Conservation (phyloP, 1,284 basidiomycete species). For the Pyrrhoderma lamaoense region DNA sequence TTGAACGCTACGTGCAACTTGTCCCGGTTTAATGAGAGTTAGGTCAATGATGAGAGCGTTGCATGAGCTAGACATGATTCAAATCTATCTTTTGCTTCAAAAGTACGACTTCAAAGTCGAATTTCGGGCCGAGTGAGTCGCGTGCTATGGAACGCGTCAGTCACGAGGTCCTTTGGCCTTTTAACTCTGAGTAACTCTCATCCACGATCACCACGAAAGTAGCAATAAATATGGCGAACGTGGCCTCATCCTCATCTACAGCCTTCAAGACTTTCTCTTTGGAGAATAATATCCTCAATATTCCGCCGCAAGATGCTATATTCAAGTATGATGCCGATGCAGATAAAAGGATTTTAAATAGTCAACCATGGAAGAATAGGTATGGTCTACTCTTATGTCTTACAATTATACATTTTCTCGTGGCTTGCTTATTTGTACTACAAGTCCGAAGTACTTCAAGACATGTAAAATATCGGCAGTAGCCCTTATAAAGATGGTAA, state of each 20-base stretch:
- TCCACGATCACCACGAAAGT: background rate
- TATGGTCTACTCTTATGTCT: constrained; percentile 29
- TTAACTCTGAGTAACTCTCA: too few relatives aligned
- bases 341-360: constrained; percentile 63
- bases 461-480: constrained; percentile 92
- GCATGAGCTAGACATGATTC: too few relatives aligned
- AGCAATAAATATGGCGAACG: background rate
- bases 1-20: too few relatives aligned
- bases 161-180: too few relatives aligned
- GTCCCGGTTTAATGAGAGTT: too few relatives aligned
- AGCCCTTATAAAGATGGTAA: constrained; percentile 96
- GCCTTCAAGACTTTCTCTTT: constrained; percentile 83
- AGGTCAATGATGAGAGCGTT: too few relatives aligned
- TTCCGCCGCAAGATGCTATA: constrained; percentile 72
- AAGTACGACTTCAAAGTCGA: too few relatives aligned
- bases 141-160: too few relatives aligned
- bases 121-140: too few relatives aligned
- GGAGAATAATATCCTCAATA: constrained; percentile 67
- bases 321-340: constrained; percentile 73
- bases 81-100: too few relatives aligned
- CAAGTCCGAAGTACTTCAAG: constrained; percentile 89
- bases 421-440: constrained; percentile 15
- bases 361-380: constrained; percentile 86
- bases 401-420: constrained; percentile 2
- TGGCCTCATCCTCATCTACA: constrained; percentile 27